Percentiles rank a stretch among this genome's conserved stretches.
phyloP scores from a whole-genome alignment of 129 eudicot species.

The Centrapalus pauciflorus region DNA sequence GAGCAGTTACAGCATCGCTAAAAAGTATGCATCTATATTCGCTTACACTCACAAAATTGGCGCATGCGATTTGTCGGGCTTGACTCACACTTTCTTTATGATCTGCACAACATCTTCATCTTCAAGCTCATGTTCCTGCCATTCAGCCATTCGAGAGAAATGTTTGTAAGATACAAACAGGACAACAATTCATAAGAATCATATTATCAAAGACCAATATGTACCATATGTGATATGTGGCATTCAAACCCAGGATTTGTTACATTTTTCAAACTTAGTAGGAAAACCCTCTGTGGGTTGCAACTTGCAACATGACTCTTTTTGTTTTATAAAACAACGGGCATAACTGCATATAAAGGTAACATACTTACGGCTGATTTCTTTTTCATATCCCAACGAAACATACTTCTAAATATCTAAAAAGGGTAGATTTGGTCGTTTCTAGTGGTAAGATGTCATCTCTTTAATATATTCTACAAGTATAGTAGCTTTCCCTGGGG shows the following conservation, averaged over 20 bases:
- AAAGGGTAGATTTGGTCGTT: no score
- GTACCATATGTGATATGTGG: background rate
- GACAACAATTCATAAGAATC: background rate
- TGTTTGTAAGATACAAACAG: background rate
- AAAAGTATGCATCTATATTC: background rate
- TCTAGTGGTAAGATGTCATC: no score
- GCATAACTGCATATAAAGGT: no score
- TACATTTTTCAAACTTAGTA: no score
- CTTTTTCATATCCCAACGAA: no score
- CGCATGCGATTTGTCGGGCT: background rate
- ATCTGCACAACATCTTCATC: constrained; percentile 98
- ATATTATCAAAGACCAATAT: background rate
- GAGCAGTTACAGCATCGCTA: background rate
- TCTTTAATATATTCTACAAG: no score
- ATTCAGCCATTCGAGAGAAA: background rate
- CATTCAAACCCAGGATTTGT: no score
- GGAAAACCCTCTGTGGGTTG: background rate
- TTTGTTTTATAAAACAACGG: no score
- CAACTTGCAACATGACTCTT: background rate
- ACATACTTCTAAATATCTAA: no score
- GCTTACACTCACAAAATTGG: constrained; percentile 7
- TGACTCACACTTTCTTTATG: constrained; percentile 58
- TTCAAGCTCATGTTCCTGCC: constrained; percentile 97
- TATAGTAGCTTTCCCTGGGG: no score
- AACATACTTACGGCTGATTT: no score